Percentiles rank a stretch among this genome's conserved stretches.
Conservation (phyloP, 1,284 basidiomycete species). For the Leucocoprinus gongylophorus region DNA sequence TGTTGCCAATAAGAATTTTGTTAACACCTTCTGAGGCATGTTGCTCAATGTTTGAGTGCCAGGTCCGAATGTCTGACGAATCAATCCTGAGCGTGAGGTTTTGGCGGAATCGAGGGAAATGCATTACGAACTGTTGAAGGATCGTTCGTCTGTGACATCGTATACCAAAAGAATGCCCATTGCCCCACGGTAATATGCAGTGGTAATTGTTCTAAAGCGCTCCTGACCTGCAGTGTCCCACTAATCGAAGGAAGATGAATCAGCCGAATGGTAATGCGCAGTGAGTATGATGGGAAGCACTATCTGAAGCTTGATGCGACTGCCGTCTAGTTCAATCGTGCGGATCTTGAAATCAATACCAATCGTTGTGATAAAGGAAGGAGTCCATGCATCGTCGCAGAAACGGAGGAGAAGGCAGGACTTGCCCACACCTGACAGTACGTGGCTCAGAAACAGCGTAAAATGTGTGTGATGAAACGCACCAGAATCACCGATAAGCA, state of each 20-base stretch:
- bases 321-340: slow-evolving; percentile 94
- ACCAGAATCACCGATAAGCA: slow-evolving; percentile 97
- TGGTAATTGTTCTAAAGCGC: slow-evolving; percentile 98
- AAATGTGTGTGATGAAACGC: slow-evolving; percentile 1
- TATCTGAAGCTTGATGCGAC: slow-evolving; percentile 95
- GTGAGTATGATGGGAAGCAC: slow-evolving; percentile 41
- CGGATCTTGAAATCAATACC: slow-evolving; percentile 97
- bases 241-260: slow-evolving; percentile 34
- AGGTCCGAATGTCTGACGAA: slow-evolving; percentile 88
- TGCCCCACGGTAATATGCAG: slow-evolving; percentile 99
- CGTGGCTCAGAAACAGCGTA: slow-evolving; percentile 6
- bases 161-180: slow-evolving; percentile 99
- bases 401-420: slow-evolving; percentile 97
- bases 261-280: background rate
- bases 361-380: slow-evolving; percentile 99
- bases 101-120: slow-evolving; percentile 5
- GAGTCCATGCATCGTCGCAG: slow-evolving; percentile 99
- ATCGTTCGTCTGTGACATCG: slow-evolving; percentile 97
- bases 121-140: slow-evolving; percentile 86
- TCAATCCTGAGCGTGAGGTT: slow-evolving; percentile 8
- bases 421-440: slow-evolving; percentile 87
- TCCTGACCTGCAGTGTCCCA: slow-evolving; percentile 99
- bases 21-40: slow-evolving; percentile 98
- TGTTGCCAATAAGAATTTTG: slow-evolving; percentile 99
- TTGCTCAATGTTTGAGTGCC: slow-evolving; percentile 98